phyloP scores from a whole-genome alignment of 1,284 basidiomycete species.

The Malassezia caprae region DNA sequence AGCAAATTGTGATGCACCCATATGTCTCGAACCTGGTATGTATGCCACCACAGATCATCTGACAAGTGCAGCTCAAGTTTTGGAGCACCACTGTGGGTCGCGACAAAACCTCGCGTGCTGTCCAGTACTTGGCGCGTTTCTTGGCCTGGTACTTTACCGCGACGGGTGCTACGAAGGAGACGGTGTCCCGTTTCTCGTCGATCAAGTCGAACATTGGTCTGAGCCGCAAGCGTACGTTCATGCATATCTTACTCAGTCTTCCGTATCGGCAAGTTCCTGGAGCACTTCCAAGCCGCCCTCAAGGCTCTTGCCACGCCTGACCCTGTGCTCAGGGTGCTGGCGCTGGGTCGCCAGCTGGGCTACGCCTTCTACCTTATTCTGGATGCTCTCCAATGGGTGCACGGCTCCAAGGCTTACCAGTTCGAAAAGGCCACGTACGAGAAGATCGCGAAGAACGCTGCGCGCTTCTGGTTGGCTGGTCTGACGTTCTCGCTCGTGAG shows the following conservation, averaged over 20 bases:
- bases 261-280: slow-evolving; percentile 83
- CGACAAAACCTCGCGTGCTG: slow-evolving; percentile 68
- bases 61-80: slow-evolving; percentile 34
- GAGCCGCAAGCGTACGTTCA: slow-evolving; percentile 49
- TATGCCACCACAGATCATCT: neutral
- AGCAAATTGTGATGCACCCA: slow-evolving; percentile 46
- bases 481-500: slow-evolving; percentile 38
- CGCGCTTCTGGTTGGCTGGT: slow-evolving; percentile 82
- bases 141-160: slow-evolving; percentile 62
- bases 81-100: slow-evolving; percentile 48
- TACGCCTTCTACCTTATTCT: slow-evolving; percentile 75
- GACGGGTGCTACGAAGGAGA: slow-evolving; percentile 50
- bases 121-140: slow-evolving; percentile 86
- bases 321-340: slow-evolving; percentile 65
- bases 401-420: slow-evolving; percentile 44
- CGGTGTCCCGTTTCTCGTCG: slow-evolving; percentile 48
- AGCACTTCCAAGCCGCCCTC: slow-evolving; percentile 84
- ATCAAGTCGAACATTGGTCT: slow-evolving; percentile 50
- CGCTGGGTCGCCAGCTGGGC: slow-evolving; percentile 72
- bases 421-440: slow-evolving; percentile 58
- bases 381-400: slow-evolving; percentile 40
- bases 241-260: slow-evolving; percentile 57
- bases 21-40: slow-evolving; percentile 41
- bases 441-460: slow-evolving; percentile 62
- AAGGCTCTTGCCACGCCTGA: slow-evolving; percentile 60